phyloP scores from a whole-genome alignment of 257 asterid genomes.

The Solanum piurae region DNA sequence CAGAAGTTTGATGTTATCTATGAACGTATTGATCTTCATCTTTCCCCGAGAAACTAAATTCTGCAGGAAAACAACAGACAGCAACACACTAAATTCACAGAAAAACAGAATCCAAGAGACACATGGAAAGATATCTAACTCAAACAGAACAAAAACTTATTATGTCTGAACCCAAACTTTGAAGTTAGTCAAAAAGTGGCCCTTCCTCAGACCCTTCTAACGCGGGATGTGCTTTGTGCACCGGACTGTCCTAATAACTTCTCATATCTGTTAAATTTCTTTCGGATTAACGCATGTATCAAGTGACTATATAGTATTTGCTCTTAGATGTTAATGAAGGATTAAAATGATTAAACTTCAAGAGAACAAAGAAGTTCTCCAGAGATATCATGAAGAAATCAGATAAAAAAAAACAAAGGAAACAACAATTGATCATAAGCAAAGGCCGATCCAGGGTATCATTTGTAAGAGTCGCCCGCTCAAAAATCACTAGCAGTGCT shows the following conservation, averaged over 20 bases:
- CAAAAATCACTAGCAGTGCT: neutral
- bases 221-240: neutral
- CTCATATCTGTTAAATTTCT: no score
- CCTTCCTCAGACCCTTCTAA: neutral
- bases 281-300: no score
- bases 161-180: neutral
- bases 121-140: neutral
- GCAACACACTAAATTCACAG: neutral
- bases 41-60: neutral
- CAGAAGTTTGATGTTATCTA: neutral
- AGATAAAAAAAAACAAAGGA: neutral
- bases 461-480: no score
- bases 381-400: no score
- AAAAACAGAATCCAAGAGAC: neutral
- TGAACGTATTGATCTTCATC: neutral
- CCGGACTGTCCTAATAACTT: neutral
- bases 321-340: neutral
- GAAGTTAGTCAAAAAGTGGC: neutral
- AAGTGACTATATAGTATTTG: neutral
- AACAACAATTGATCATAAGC: neutral
- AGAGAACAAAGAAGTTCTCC: neutral
- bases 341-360: neutral
- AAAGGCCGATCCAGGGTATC: neutral
- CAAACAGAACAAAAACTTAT: neutral
- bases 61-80: neutral